Evolutionary conservation across 352 stramenopile genomes (phyloP), one percentile per base, ranked within the genome.

Genomic region (Globisporangium apiculatum): DNA sequence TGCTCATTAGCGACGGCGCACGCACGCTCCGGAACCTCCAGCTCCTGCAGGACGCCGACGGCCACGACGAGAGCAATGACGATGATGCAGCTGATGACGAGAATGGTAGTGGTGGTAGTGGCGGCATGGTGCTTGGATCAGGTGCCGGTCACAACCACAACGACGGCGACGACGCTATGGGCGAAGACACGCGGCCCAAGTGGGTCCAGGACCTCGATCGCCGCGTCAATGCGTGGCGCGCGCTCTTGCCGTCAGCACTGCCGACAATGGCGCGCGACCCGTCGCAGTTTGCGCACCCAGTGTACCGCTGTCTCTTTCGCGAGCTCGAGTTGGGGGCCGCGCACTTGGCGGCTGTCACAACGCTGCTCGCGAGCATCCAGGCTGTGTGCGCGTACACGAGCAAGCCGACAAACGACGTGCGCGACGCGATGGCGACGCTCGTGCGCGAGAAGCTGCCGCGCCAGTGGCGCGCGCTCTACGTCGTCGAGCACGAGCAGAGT

Each of bases 221-320:
- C n/a, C 83, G 81, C 52, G 83, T 91, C 35, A 58, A 63, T 9
- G 52, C 65, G 7, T 95, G 82, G 81, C 70, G 92, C 4, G 48
- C 71, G 18, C 62, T 89, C 18, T 72, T 96, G 45, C 81, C 80
- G 0, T 53, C 60, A 0, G 53, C 75, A 5, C 61, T 90, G 9
- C 71, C 76, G n/a, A 58, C 60, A 37, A 67, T 86, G 53, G 56
- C 65, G 14, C 72, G 73, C 17, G 75, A 91, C 49, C 69, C 75
- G 1, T 64, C 68, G 5, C 72, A 86, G 40, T 89, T 96, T 42
- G 72, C 66, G 38, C 90, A 97, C 60, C 89, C 90, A n/a, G 83
- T 98, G 48, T 94, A 92, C 67, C 90, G 91, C 48, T 97, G 86
- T 59, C 77, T 98, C 64, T 82, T 91, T 69, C 85, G 94, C 46